A percentile compares a stretch with the other conserved stretches of the same genome.
These are phyloP conservation scores for Fusarium lyarnte DNA, from an alignment of 2,329 filamentous ascomycete genomes.

Conservation along the genomic window DNA sequence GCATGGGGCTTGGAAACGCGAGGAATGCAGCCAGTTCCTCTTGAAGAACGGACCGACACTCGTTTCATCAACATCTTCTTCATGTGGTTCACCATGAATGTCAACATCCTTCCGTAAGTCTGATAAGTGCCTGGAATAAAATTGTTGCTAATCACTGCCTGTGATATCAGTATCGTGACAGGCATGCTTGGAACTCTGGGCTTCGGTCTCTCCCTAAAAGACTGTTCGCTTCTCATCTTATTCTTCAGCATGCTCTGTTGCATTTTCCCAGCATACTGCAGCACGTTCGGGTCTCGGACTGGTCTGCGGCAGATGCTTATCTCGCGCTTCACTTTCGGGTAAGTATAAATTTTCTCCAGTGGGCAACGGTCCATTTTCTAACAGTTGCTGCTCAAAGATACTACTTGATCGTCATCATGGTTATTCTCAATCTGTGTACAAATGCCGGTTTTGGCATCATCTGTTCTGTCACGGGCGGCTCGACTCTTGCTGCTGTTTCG, in stretches of 20 bases:
- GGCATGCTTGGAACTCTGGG: not conserved
- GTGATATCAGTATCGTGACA: not conserved
- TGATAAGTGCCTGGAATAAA: rapidly evolving
- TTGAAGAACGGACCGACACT: not conserved
- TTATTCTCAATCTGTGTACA: not conserved
- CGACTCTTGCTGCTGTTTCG: not conserved
- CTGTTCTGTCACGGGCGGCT: not conserved
- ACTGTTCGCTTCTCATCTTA: not conserved
- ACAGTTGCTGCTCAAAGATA: not conserved
- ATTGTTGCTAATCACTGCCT: not conserved
- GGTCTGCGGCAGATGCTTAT: not conserved
- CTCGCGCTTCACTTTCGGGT: not conserved
- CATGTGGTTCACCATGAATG: not conserved
- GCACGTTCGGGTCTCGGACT: not conserved
- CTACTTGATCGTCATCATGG: not conserved
- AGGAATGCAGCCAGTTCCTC: not conserved
- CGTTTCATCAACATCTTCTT: not conserved
- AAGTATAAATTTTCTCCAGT: not conserved
- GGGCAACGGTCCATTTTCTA: not conserved
- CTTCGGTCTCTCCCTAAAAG: not conserved
- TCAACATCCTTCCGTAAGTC: not conserved
- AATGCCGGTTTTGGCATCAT: not conserved
- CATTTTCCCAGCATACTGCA: not conserved
- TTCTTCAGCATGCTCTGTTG: not conserved
- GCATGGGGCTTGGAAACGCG: not conserved